Conservation (phyloP, 805 yeast species). For the Starmerella floris region DNA sequence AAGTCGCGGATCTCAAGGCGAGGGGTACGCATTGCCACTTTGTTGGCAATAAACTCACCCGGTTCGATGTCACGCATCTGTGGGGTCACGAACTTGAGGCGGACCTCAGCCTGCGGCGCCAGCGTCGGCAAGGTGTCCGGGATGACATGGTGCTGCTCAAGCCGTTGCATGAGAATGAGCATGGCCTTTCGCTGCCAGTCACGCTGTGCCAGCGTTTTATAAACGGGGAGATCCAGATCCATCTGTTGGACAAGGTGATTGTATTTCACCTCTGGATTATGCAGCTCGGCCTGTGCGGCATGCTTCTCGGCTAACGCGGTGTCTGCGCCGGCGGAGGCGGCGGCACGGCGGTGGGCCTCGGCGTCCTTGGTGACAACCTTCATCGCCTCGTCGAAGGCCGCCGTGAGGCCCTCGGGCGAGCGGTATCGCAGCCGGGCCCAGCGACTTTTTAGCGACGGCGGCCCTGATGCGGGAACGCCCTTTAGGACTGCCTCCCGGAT, state of each 20-base stretch:
- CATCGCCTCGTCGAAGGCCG: conserved; percentile 59
- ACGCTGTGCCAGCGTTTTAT: conserved; percentile 49
- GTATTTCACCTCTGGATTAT: conserved; percentile 76
- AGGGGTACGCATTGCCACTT: conserved; percentile 66
- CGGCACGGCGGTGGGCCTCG: conserved; percentile 32
- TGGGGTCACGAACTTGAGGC: conserved; percentile 38
- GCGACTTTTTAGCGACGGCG: conserved; percentile 20
- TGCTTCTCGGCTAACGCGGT: conserved; percentile 24
- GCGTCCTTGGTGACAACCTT: conserved; percentile 41
- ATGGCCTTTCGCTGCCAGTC: conserved; percentile 61
- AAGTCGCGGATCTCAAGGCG: conserved; percentile 62
- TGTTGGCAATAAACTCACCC: conserved; percentile 60
- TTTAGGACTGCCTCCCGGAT: conserved; percentile 22
- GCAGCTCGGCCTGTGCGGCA: conserved; percentile 48
- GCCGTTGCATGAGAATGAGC: conserved; percentile 80
- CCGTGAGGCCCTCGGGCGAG: conserved; percentile 57
- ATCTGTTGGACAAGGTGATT: conserved; percentile 39
- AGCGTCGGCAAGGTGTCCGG: conserved; percentile 92
- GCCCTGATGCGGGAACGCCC: conserved; percentile 22
- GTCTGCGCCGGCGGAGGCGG: conserved; percentile 23
- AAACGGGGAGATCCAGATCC: conserved; percentile 69
- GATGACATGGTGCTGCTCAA: conserved; percentile 70
- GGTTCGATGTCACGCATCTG: conserved; percentile 55
- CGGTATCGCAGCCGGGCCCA: conserved; percentile 35
- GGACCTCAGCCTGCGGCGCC: conserved; percentile 64